phyloP scores from a whole-genome alignment of 106 monocot genomes.

The Dendrobium catenatum region DNA sequence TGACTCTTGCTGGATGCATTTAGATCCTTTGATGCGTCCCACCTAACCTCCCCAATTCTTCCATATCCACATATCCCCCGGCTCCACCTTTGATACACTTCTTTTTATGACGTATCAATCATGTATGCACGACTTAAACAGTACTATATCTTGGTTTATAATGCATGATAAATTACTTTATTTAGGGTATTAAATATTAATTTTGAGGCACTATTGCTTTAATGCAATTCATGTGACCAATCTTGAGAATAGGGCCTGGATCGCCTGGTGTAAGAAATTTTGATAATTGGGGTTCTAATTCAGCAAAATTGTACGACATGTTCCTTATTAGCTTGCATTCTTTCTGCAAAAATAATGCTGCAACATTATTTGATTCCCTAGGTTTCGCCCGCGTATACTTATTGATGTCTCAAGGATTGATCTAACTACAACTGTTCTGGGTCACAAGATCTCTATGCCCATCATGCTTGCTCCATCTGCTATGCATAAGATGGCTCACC shows the following conservation, averaged over 20 bases:
- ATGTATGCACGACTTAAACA: neutral
- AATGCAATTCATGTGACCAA: no score
- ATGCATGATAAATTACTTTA: neutral
- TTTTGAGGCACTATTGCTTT: neutral
- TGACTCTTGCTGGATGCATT: no score
- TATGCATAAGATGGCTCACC: slow-evolving; percentile 87
- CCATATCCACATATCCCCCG: no score
- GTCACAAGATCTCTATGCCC: slow-evolving; percentile 85
- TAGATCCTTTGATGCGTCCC: no score
- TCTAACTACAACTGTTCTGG: slow-evolving; percentile 62
- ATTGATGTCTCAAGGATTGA: slow-evolving; percentile 74
- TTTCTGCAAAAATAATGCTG: neutral
- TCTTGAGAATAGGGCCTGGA: no score
- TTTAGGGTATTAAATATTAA: neutral
- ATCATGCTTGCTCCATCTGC: slow-evolving; percentile 88
- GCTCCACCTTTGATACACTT: no score
- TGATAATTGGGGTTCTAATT: neutral
- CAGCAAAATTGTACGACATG: neutral
- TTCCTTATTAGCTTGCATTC: neutral
- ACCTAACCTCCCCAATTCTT: no score
- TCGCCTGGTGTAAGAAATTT: neutral
- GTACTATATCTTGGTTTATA: neutral
- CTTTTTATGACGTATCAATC: neutral
- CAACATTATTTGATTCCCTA: slow-evolving; percentile 7
- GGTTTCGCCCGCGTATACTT: slow-evolving; percentile 68